phyloP scores from a whole-genome alignment of 1,139 yeast species.

The Pichia inconspicua region DNA sequence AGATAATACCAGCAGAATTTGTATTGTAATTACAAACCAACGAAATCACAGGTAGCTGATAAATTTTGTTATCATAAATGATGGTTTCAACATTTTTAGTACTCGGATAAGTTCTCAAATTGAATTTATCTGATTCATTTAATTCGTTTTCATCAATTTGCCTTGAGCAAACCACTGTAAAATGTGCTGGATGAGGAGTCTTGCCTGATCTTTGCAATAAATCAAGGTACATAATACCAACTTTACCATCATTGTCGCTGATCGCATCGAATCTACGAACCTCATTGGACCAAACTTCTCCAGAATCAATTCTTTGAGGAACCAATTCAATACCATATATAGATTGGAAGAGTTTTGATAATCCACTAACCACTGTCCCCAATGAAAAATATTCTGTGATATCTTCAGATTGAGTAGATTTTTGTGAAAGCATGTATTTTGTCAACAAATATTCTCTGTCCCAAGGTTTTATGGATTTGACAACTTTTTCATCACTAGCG shows the following conservation, averaged over 20 bases:
- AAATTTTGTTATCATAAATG: conserved; percentile 33
- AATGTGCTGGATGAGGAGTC: conserved; percentile 80
- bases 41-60: conserved; percentile 85
- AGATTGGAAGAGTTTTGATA: conserved; percentile 58
- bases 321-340: conserved; percentile 77
- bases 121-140: conserved; percentile 24
- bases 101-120: conserved; percentile 18
- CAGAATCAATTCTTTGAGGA: conserved; percentile 40
- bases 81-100: conserved; percentile 32
- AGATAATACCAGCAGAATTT: conserved; percentile 28
- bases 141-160: conserved; percentile 46
- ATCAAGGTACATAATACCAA: conserved; percentile 65
- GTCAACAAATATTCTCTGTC: conserved; percentile 71
- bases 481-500: conserved; percentile 31
- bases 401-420: conserved; percentile 31
- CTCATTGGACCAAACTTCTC: conserved; percentile 89
- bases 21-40: conserved; percentile 78
- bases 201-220: conserved; percentile 56
- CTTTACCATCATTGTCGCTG: conserved; percentile 47
- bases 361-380: conserved; percentile 81
- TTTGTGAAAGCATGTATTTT: conserved; percentile 25
- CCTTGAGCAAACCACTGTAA: conserved; percentile 92
- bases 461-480: conserved; percentile 68
- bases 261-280: conserved; percentile 76
- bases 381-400: conserved; percentile 66